Evolutionary conservation across 306 rosid genomes (phyloP), one percentile per base, ranked within the genome.

Genomic region (Inga oerstediana): DNA sequence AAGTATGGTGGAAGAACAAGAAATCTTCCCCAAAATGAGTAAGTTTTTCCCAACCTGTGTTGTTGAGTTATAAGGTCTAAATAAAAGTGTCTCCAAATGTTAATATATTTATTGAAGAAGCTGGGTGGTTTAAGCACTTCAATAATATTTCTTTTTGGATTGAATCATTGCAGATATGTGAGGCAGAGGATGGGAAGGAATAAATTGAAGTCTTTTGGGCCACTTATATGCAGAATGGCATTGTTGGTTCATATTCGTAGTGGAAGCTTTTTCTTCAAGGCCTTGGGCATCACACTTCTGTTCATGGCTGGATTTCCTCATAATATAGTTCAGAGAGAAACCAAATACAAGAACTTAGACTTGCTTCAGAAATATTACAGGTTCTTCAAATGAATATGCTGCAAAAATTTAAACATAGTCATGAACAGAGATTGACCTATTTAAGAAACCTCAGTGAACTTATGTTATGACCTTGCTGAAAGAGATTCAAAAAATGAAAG

Each of bases 1-100:
- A 94, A 94, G 86, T 94, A 94, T 76, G 97, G 98, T 73, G 98
- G 98, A 86, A 93, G 97, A 75, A 94, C 98, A 65, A 91, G 98
- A 84, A 94, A 94, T 80, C 89, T 91, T 81, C 98, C 98, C 49
- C 98, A 91, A 83, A 93, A 94, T 84, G 97, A 94, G 98, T 94
- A 87, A 87, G 98, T 59, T 80, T 41, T 74, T 10, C 54, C 51
- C 67, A 76, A 39, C 10, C n/a, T 34, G 19, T 65, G 19, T 45
- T 43, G 54, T 7, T 32, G 16, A 49, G 58, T 65, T 75, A 3
- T 39, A 64, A 0, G 45, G 19, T 30, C 70, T 30, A 30, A 3
- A 58, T 30, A 13, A 10, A 20, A 56, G 67, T 24, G 16, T 30
- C 39, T 30, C 19, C 69, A 64, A 13, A 64, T 64, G 17, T 64